phyloP scores from a whole-genome alignment of 2,329 filamentous ascomycete species.

The Alternaria ventricosa region DNA sequence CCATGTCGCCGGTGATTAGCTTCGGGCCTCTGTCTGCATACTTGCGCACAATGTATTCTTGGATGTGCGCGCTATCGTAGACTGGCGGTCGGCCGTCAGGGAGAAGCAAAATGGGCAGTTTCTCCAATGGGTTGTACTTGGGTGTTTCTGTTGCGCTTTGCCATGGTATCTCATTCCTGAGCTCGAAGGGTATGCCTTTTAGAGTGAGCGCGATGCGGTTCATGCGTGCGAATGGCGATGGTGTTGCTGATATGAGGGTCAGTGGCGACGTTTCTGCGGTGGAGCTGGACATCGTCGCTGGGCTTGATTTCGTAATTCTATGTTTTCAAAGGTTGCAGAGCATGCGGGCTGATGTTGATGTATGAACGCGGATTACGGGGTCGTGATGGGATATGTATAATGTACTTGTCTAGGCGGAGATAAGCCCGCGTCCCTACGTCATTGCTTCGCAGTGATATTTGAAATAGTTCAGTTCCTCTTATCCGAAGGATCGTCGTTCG shows the following conservation, averaged over 20 bases:
- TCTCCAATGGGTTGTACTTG: conserved; percentile 50
- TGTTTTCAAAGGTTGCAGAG: background rate
- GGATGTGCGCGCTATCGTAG: conserved; percentile 26
- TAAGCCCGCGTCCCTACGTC: conserved; percentile 1
- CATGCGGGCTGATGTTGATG: background rate
- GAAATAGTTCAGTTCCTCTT: background rate
- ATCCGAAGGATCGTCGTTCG: background rate
- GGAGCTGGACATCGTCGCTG: background rate
- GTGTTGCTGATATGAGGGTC: conserved; percentile 40
- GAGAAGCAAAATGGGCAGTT: conserved; percentile 48
- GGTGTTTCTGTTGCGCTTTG: conserved; percentile 49
- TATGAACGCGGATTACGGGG: background rate
- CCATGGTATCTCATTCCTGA: conserved; percentile 54
- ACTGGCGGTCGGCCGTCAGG: conserved; percentile 16
- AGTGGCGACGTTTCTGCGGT: conserved; percentile 4
- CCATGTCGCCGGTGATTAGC: conserved; percentile 15
- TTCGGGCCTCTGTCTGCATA: conserved; percentile 15
- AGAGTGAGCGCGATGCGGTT: conserved; percentile 50
- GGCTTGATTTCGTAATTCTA: background rate
- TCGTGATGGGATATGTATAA: background rate
- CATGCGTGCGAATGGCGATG: conserved; percentile 52
- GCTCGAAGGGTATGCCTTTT: conserved; percentile 50
- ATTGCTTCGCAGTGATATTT: background rate
- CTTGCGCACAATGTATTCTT: conserved; percentile 23
- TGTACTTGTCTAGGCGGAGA: conserved; percentile 1